A percentile compares a stretch with the other conserved stretches of the same genome.
Conservation (phyloP, 2,329 filamentous ascomycete genomes). For the Pseudopyrenochaeta lycopersici region DNA sequence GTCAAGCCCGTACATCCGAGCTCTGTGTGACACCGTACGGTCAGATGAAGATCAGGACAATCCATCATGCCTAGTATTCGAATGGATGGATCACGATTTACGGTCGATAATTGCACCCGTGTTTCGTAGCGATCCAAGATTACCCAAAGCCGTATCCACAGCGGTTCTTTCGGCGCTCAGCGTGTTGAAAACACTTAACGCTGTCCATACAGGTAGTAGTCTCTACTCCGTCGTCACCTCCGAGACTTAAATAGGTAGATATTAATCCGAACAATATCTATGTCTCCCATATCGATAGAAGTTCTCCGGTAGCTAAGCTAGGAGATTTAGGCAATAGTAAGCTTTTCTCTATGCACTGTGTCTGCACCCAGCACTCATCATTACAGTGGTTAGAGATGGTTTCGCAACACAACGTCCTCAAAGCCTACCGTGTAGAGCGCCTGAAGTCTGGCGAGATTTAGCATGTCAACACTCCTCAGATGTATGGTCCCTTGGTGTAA, state of each 20-base stretch:
- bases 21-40: constrained; percentile 18
- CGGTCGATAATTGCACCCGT: constrained; percentile 5
- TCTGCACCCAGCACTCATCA: too few relatives aligned
- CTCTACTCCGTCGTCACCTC: too few relatives aligned
- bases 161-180: too few relatives aligned
- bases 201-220: too few relatives aligned
- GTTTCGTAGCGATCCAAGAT: not conserved
- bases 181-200: too few relatives aligned
- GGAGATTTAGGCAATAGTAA: too few relatives aligned
- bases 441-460: constrained; percentile 14
- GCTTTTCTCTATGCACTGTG: too few relatives aligned
- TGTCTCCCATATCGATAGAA: too few relatives aligned
- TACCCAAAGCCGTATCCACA: too few relatives aligned
- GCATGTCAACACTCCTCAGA: constrained; percentile 26
- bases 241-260: too few relatives aligned
- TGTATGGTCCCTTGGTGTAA: not conserved
- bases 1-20: constrained; percentile 25
- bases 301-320: too few relatives aligned
- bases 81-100: constrained; percentile 31
- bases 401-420: constrained; percentile 6
- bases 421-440: constrained; percentile 7
- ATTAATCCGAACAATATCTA: too few relatives aligned
- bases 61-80: constrained; percentile 27
- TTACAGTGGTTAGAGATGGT: not conserved
- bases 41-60: constrained; percentile 6